These are phyloP conservation scores for Daedaleopsis nitida DNA, from an alignment of 768 basidiomycete species.

Conservation along the genomic window DNA sequence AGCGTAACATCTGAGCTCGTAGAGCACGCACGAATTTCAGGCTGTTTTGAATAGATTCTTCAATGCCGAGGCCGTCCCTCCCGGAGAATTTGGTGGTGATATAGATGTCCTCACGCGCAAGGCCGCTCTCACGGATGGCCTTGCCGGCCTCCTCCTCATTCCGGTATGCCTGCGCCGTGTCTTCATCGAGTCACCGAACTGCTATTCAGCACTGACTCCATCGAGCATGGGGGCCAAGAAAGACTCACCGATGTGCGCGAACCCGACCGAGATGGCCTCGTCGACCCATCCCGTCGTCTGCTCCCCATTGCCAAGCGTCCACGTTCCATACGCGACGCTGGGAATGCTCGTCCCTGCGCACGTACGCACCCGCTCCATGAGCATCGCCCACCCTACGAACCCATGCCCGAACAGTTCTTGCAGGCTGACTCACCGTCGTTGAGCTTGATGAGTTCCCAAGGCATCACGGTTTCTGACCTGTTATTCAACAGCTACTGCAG, in stretches of 20 bases:
- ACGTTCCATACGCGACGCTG: constrained; percentile 65
- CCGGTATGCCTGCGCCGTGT: constrained; percentile 62
- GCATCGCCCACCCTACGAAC: neutral
- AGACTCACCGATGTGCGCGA: constrained; percentile 59
- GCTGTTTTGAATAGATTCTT: constrained; percentile 57
- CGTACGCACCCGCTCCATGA: neutral
- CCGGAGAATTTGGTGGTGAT: constrained; percentile 72
- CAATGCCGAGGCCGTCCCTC: constrained; percentile 49
- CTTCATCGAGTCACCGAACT: constrained; percentile 31
- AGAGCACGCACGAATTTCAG: constrained; percentile 50
- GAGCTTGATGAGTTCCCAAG: constrained; percentile 59
- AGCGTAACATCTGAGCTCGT: neutral
- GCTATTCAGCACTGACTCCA: neutral
- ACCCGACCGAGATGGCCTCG: constrained; percentile 62
- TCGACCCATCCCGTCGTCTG: constrained; percentile 55
- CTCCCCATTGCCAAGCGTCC: constrained; percentile 62
- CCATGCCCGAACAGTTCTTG: neutral
- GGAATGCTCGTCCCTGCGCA: constrained; percentile 45
- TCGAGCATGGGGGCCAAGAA: neutral
- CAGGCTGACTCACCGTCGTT: constrained; percentile 51
- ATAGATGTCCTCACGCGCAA: constrained; percentile 56
- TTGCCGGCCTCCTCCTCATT: constrained; percentile 61
- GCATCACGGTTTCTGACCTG: constrained; percentile 40
- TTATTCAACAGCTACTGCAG: neutral
- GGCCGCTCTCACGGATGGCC: constrained; percentile 53